phyloP scores from a whole-genome alignment of 2,329 filamentous ascomycete genomes.

The Tolypocladium amazonense region DNA sequence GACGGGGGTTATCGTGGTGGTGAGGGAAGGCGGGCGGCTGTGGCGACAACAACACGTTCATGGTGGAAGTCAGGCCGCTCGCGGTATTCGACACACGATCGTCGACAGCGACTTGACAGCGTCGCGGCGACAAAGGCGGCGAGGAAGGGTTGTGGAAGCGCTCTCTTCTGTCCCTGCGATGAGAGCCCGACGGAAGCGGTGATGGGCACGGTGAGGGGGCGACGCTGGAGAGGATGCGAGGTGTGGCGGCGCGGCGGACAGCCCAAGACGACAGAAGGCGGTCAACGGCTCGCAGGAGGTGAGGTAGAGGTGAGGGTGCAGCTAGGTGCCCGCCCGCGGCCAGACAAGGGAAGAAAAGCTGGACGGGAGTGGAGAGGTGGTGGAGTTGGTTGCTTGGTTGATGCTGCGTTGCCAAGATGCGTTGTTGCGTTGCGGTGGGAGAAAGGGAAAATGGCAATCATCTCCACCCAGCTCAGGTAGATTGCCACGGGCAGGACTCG shows the following conservation, averaged over 20 bases:
- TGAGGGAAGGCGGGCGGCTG: conserved; percentile 49
- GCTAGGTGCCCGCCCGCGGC: conserved; percentile 6
- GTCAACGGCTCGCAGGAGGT: conserved; percentile 4
- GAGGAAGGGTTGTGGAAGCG: neutral
- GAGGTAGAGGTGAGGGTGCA: neutral
- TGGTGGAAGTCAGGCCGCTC: conserved; percentile 21
- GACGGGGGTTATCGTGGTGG: conserved; percentile 44
- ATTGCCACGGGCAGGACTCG: neutral
- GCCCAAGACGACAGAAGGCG: conserved; percentile 5
- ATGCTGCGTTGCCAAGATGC: neutral
- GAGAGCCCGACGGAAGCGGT: neutral
- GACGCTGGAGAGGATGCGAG: neutral
- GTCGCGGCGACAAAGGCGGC: neutral
- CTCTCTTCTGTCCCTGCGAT: neutral
- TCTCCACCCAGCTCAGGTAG: neutral
- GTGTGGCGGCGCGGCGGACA: neutral
- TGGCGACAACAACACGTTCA: conserved; percentile 53
- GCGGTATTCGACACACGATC: neutral
- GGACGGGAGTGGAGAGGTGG: neutral
- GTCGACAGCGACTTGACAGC: neutral
- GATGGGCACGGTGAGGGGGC: neutral
- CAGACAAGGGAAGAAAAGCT: neutral
- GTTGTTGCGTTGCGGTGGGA: neutral
- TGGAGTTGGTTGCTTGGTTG: neutral
- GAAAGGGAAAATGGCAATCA: neutral